Base-by-base conservation (phyloP, 345 rosid species). In the Excoecaria agallocha region DNA sequence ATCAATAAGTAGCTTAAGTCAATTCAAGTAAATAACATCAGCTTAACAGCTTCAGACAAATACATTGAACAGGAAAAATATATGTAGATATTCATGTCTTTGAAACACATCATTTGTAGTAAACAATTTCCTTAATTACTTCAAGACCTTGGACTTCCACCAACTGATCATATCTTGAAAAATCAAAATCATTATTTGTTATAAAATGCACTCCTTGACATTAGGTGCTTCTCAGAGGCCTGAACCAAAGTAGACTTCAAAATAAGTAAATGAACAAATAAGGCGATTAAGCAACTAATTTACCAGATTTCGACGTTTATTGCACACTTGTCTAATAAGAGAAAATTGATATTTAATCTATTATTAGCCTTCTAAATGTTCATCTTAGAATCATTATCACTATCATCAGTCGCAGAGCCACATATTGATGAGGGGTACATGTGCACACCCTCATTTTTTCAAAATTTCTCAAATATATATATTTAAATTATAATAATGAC, bases 151-250 rank as follows among this genome's bases (percentile, higher is more conserved):
- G 62, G 50, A 73, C 45, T 51, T 70, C 60, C 67, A 7, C 30
- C 39, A 67, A 74, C 12, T 13, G 51, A 63, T 63, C 30, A 30
- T 30, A 30, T 30, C 68, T 68, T 74, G 77, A 66, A 73, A 51
- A 38, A 51, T 63, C 82, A 76, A 70, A 69, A 52, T 70, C 52
- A 70, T 87, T 84, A 80, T 60, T 85, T 85, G 73, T 87, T 74
- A 57, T 66, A 71, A 5, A 80, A 54, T 55, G 83, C 73, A 20
- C 86, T 58, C 87, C 85, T 82, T 72, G 87, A 67, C 83, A 65
- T 66, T 63, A 83, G 77, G 65, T 73, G 86, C 81, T 84, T 87
- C 81, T 76, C 86, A 37, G 83, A 62, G 61, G 65, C 84, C 93
- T 89, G 81, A 66, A 16, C 19, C 12, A 70, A 67, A 62, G 19